phyloP scores from a whole-genome alignment of 2,329 filamentous ascomycete genomes.

The Lithohypha guttulata region DNA sequence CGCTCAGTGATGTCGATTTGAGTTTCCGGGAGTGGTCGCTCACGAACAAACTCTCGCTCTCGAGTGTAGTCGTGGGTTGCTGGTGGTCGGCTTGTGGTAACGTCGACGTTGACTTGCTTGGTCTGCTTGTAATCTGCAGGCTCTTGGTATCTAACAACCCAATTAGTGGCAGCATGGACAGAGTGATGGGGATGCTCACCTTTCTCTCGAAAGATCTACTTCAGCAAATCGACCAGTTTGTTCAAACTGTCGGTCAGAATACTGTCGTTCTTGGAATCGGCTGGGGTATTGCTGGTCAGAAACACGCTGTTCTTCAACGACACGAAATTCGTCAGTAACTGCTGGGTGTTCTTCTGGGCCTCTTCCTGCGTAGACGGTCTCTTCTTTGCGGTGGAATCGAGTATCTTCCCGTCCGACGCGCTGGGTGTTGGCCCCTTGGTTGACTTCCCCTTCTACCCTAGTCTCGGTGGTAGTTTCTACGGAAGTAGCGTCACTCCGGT shows the following conservation, averaged over 20 bases:
- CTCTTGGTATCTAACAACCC: slow-evolving; percentile 42
- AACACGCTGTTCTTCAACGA: slow-evolving; percentile 25
- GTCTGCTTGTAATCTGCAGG: slow-evolving; percentile 32
- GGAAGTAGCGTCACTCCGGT: slow-evolving; percentile 64
- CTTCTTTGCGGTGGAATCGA: slow-evolving; percentile 65
- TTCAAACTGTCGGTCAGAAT: not conserved
- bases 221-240: slow-evolving; percentile 32
- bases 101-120: slow-evolving; percentile 26
- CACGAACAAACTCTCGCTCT: slow-evolving; percentile 21
- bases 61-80: slow-evolving; percentile 20
- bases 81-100: slow-evolving; percentile 33
- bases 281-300: slow-evolving; percentile 21
- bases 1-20: slow-evolving; percentile 45
- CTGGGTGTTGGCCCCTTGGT: slow-evolving; percentile 55
- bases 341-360: slow-evolving; percentile 54
- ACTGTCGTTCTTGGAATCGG: slow-evolving; percentile 4
- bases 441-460: slow-evolving; percentile 83
- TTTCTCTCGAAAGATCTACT: slow-evolving; percentile 41
- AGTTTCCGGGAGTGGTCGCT: slow-evolving; percentile 33
- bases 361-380: slow-evolving; percentile 65
- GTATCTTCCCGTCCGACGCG: slow-evolving; percentile 98
- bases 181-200: slow-evolving; percentile 32
- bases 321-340: slow-evolving; percentile 31
- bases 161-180: slow-evolving; percentile 11
- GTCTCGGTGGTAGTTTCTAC: slow-evolving; percentile 49